Conservation (phyloP, 306 rosid genomes). For the Hippophae rhamnoides region DNA sequence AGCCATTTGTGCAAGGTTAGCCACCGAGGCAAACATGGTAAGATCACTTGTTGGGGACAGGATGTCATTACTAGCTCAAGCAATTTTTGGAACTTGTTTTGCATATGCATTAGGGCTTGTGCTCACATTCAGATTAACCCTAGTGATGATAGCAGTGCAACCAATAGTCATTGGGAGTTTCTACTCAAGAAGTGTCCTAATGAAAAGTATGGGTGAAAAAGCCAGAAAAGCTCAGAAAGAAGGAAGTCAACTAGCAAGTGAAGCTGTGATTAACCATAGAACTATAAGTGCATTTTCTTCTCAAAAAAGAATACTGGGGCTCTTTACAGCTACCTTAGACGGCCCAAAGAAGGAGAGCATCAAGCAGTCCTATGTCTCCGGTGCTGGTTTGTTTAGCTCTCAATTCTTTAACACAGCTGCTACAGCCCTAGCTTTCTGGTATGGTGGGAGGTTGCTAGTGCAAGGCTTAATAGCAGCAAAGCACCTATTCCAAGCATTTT, state of each 20-base stretch:
- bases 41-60: slow-evolving; percentile 82
- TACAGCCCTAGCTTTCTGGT: slow-evolving; percentile 79
- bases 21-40: slow-evolving; percentile 75
- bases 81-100: slow-evolving; percentile 58
- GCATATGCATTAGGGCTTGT: slow-evolving; percentile 60
- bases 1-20: slow-evolving; percentile 70
- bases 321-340: slow-evolving; percentile 48
- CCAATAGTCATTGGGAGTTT: slow-evolving; percentile 87
- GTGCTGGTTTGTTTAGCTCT: slow-evolving; percentile 74
- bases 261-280: slow-evolving; percentile 76
- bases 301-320: slow-evolving; percentile 61
- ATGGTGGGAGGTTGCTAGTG: slow-evolving; percentile 68
- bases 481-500: slow-evolving; percentile 73
- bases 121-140: slow-evolving; percentile 75
- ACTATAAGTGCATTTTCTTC: slow-evolving; percentile 81
- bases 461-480: slow-evolving; percentile 32
- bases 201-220: slow-evolving; percentile 67
- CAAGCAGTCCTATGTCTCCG: slow-evolving; percentile 78
- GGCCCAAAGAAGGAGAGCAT: slow-evolving; percentile 66
- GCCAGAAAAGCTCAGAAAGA: slow-evolving; percentile 64
- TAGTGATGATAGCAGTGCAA: slow-evolving; percentile 86
- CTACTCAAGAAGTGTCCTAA: slow-evolving; percentile 66
- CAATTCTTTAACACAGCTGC: slow-evolving; percentile 74
- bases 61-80: slow-evolving; percentile 64
- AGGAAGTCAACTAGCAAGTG: slow-evolving; percentile 87